Conservation (phyloP, 495 filamentous ascomycete species). For the Aspergillus indologenus region DNA sequence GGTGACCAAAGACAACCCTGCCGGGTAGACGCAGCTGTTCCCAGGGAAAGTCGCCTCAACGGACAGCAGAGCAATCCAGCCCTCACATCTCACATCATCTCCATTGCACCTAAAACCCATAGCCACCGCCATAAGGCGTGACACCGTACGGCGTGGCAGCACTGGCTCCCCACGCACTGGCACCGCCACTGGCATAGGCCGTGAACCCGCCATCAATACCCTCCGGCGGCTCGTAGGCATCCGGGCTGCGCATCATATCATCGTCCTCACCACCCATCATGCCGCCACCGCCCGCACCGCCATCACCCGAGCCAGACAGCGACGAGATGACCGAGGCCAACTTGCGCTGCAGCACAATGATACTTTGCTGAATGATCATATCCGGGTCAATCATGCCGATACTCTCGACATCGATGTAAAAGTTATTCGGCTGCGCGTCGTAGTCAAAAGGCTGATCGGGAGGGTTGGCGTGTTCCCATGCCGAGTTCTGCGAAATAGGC, state of each 20-base stretch:
- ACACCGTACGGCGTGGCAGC: constrained; percentile 62
- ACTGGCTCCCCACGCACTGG: constrained; percentile 62
- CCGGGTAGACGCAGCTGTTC: too few species aligned
- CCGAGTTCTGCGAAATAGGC: constrained; percentile 81
- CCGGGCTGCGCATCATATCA: constrained; percentile 61
- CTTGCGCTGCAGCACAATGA: constrained; percentile 85
- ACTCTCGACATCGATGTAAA: constrained; percentile 92
- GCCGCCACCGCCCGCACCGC: constrained; percentile 40
- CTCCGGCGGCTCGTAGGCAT: constrained; percentile 54
- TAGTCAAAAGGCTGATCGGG: constrained; percentile 87
- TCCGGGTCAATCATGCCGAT: constrained; percentile 86
- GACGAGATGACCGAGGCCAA: constrained; percentile 79
- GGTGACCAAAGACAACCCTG: too few species aligned
- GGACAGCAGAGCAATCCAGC: too few species aligned
- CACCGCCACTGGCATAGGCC: constrained; percentile 60
- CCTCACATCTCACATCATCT: neutral
- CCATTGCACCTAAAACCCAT: constrained; percentile 36
- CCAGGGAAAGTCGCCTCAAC: too few species aligned
- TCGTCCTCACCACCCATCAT: constrained; percentile 46
- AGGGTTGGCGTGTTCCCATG: constrained; percentile 74
- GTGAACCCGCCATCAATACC: constrained; percentile 72
- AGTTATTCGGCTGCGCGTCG: constrained; percentile 76
- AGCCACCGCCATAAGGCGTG: constrained; percentile 66
- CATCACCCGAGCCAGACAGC: constrained; percentile 51
- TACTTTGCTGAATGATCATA: constrained; percentile 79